Base-by-base conservation (phyloP, 1,139 yeast species). In the Zhuliangozyma blackwelliae region DNA sequence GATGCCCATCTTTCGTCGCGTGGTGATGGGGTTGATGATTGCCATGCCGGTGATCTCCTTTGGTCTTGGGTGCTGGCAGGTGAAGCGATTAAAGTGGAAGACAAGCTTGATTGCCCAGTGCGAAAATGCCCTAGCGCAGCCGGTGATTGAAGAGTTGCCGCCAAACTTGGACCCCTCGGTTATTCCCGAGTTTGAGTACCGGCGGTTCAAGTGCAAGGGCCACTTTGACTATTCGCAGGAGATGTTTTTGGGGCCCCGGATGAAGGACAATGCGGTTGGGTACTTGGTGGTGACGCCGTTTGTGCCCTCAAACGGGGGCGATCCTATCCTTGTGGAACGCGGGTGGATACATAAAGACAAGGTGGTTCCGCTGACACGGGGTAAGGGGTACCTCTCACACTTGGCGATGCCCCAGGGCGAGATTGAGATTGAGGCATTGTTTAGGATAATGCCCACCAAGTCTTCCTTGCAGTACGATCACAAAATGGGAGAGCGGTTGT, bases 11-110 rank as follows among this genome's bases (percentile, higher is more conserved):
- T 65, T 78, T 23, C 65, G 82, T 40, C 63, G 63, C 31, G 65
- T 80, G 27, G 69, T 82, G 16, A 57, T 83, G 34, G 75, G 79
- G 0, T 58, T 83, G 22, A 68, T 84, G 74, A 61, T 87, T 31
- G 77, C 92, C 20, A 92, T 95, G 85, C 99, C 99, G 0, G 71
- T 89, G 0, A 72, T 89, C 1, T 77, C 96, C 8, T 87, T 92
- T 55, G 83, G 80, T 27, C 66, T 92, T 34, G 98, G 98, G 2
- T 78, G 94, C 40, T 92, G 98, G 99, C 99, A 92, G 62, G 81
- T 87, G 29, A 68, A 77, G 50, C 70, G 99, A 46, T 65, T 92
- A 38, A 68, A 77, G 42, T 92, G 98, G 98, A 94, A 94, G 58
- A 82, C 80, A n/a, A 77, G 80, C 38, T 68, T 92, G 44, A 85